These are phyloP conservation scores for Xylariomycetidae sp. DNA, from an alignment of 2,329 filamentous ascomycete genomes.

Conservation along the genomic window DNA sequence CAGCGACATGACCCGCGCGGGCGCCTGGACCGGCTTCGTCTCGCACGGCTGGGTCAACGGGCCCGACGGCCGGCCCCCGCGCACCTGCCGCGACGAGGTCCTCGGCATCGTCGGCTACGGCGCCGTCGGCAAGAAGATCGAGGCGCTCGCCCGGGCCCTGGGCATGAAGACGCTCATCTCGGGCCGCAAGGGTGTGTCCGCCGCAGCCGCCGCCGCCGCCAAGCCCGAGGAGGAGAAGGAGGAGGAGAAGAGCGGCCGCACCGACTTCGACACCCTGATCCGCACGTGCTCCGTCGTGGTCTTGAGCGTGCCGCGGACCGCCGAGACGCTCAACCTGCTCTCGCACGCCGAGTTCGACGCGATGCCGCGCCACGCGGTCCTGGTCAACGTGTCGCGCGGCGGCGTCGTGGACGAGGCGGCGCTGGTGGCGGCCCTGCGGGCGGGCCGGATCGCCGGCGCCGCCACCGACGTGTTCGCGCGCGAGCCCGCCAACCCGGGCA, in stretches of 20 bases:
- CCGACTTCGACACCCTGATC: constrained; percentile 20
- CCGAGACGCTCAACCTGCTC: constrained; percentile 23
- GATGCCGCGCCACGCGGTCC: constrained; percentile 19
- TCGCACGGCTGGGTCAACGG: constrained; percentile 16
- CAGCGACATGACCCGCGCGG: constrained; percentile 21
- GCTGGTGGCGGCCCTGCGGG: constrained; percentile 21
- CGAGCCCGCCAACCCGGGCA: constrained; percentile 50
- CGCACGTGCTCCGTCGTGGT: constrained; percentile 22
- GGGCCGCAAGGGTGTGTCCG: constrained; percentile 21
- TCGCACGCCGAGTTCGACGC: constrained; percentile 16
- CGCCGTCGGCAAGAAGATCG: constrained; percentile 21
- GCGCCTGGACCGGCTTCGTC: constrained; percentile 22
- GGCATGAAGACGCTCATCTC: constrained; percentile 25
- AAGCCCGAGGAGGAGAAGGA: no score
- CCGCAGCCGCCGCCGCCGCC: constrained; percentile 6
- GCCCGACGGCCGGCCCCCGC: constrained; percentile 21
- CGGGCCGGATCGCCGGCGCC: constrained; percentile 22
- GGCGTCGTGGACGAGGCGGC: constrained; percentile 27
- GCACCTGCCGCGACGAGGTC: constrained; percentile 19
- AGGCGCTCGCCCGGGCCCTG: constrained; percentile 12
- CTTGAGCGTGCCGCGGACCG: constrained; percentile 22
- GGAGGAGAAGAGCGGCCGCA: no score
- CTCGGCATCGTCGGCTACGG: constrained; percentile 28
- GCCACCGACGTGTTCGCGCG: constrained; percentile 23
- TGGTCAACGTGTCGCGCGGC: constrained; percentile 28